Evolutionary conservation across 2,329 filamentous ascomycete genomes (phyloP).

Genomic region (Plenodomus lindquistii): DNA sequence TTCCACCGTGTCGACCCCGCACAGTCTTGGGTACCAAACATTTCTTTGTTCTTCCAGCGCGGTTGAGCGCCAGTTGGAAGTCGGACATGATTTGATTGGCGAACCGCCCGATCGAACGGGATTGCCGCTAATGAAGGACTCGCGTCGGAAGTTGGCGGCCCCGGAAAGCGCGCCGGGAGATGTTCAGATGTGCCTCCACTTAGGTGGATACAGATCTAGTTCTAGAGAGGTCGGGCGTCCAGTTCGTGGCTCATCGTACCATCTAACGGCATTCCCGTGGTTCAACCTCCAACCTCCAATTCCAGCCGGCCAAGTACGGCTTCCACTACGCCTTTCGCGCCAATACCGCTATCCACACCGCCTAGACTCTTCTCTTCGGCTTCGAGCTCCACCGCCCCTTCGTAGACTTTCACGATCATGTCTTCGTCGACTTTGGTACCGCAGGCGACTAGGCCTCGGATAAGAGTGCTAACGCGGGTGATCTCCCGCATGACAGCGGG

Average conservation of each 20-base stretch:
- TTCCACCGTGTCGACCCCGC: neutral
- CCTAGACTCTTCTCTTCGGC: conserved; percentile 63
- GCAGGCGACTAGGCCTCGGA: conserved; percentile 79
- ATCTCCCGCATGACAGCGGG: conserved; percentile 84
- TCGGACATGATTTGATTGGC: neutral
- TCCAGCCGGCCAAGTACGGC: conserved; percentile 34
- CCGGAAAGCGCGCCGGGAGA: too few relatives aligned
- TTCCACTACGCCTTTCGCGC: conserved; percentile 38
- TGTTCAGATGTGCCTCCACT: neutral
- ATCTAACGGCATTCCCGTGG: neutral
- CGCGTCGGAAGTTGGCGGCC: neutral
- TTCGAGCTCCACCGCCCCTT: conserved; percentile 76
- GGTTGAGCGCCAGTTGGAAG: neutral
- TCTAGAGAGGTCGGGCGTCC: neutral
- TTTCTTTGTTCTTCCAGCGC: neutral
- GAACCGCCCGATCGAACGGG: neutral
- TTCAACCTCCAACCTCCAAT: conserved; percentile 28
- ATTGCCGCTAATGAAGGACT: neutral
- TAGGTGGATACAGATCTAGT: neutral
- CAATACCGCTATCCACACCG: conserved; percentile 39
- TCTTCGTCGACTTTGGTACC: conserved; percentile 88
- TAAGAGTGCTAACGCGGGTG: conserved; percentile 77
- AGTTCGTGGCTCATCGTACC: neutral
- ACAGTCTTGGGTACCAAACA: neutral
- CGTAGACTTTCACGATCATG: conserved; percentile 80